Evolutionary conservation across 371 early-diverging fungal species (phyloP), one percentile per base, ranked within the genome.

Genomic region (Conidiobolus incongruus): DNA sequence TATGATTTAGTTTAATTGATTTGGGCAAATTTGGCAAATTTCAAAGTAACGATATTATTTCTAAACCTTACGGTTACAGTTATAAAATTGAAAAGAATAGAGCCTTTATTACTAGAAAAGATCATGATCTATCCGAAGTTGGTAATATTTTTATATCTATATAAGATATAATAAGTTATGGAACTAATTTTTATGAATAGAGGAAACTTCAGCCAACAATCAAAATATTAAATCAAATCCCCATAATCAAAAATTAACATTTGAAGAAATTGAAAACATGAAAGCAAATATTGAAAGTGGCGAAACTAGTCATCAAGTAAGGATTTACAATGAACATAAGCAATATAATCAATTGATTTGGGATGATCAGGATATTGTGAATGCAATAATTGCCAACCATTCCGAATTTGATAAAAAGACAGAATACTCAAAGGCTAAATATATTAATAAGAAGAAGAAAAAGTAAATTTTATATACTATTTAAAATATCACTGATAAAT

Each of bases 11-110:
- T 10, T 65, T 51, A 11, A 58, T 90, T 1, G 60, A 68, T 3
- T 55, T 95, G 26, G 96, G 96, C 35, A 95, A 94, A 57, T 94
- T 94, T 64, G 96, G 96, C 20, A 57, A 61, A 4, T 91, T 92
- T 62, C 52, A 66, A 22, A 64, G 75, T 5, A 61, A 73, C 47
- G 72, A 69, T 37, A 61, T 95, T 21, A 74, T 94, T 44, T 91
- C 87, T 2, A 62, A 73, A 34, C 75, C 78, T 1, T 87, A 66
- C 59, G 85, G 83, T 35, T 62, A 80, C 23, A 75, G 81, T 0
- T 93, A 80, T 46, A 88, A 91, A 58, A 83, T 68, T 40, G 67
- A 60, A 34, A 53, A 64, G 22, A 65, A 65, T 42, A 64, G 64
- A 33, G 58, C 66, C 46, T 58, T 61, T 4, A 58, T 62, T 46